Base-by-base conservation (phyloP, 2,329 filamentous ascomycete genomes). In the Clarireedia paspali region DNA sequence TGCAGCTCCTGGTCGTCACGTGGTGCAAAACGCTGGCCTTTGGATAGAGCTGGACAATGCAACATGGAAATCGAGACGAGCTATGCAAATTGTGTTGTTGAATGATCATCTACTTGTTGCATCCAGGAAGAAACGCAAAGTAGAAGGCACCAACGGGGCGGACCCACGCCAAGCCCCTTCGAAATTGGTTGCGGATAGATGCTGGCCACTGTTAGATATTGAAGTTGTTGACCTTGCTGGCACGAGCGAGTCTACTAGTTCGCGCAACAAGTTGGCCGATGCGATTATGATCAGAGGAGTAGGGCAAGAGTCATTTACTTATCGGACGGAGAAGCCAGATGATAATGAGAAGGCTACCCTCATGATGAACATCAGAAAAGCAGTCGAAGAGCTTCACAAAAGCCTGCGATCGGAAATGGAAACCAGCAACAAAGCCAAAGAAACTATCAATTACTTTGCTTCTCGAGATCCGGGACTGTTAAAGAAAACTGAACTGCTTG, bases 1-100 rank as follows among this genome's bases (percentile, higher is more conserved):
- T 14, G 94, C 91, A 54, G 81, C 91, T 20, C 84, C 88, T 20
- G 92, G 91, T n/a, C 85, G 94, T 40, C 95, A 96, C 69, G 91
- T 99, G 47, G 83, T 97, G 2, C 85, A 95, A 70, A 92, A 97
- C 70, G 95, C 91, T 4, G 88, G 89, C 1, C 82, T 87, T 48
- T 99, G 94, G 94, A 88, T 97, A 57, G 92, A 99, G 73, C 77
- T 99, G 59, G 95, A 99, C 72, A 95, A 94, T 61, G 94, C 94
- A 10, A 99, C 94, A 0, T 97, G 95, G 84, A 96, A 96, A 72
- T 89, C 92, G 4, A 80, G 88, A 61, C 80, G 94, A 44, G 85
- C 91, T 27, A 91, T 97, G 70, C 89, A 95, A 68, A 84, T 99
- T 58, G 91, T 97, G 58, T 73, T 99, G 57, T 78, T 99, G 2